phyloP scores from a whole-genome alignment of 495 filamentous ascomycete genomes.

The Saxophila tyrrhenica region DNA sequence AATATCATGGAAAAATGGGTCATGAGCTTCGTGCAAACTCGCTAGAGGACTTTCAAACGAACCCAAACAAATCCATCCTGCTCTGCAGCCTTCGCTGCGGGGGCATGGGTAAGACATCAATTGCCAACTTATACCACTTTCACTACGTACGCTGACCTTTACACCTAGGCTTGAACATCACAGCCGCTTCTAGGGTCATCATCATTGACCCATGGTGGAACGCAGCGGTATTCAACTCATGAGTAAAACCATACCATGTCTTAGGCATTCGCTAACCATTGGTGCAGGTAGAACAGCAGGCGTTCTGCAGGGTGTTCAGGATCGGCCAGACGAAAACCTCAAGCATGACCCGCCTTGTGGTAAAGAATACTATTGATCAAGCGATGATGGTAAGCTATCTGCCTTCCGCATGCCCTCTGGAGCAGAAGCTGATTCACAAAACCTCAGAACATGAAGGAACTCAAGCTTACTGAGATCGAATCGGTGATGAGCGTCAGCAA shows the following conservation, averaged over 20 bases:
- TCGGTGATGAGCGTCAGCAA: no score
- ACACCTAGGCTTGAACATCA: constrained; percentile 34
- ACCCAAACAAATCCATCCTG: no score
- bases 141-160: no score
- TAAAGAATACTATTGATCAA: constrained; percentile 41
- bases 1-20: constrained; percentile 28
- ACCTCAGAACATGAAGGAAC: constrained; percentile 5
- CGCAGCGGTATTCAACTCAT: neutral
- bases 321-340: constrained; percentile 50
- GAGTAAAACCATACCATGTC: neutral
- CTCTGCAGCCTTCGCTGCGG: constrained; percentile 23
- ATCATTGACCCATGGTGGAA: constrained; percentile 31
- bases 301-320: constrained; percentile 51
- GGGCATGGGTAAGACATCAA: no score
- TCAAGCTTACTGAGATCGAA: no score
- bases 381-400: no score
- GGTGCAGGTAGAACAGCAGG: constrained; percentile 42
- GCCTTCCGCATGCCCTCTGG: no score
- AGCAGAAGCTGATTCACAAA: constrained; percentile 5
- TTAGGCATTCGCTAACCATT: neutral
- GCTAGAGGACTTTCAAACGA: constrained; percentile 23
- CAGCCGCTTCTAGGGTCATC: constrained; percentile 34
- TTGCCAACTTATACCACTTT: no score
- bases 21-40: constrained; percentile 20
- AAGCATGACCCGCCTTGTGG: constrained; percentile 41